Conservation (phyloP, 2,329 filamentous ascomycete genomes). For the Neurospora crassa region DNA sequence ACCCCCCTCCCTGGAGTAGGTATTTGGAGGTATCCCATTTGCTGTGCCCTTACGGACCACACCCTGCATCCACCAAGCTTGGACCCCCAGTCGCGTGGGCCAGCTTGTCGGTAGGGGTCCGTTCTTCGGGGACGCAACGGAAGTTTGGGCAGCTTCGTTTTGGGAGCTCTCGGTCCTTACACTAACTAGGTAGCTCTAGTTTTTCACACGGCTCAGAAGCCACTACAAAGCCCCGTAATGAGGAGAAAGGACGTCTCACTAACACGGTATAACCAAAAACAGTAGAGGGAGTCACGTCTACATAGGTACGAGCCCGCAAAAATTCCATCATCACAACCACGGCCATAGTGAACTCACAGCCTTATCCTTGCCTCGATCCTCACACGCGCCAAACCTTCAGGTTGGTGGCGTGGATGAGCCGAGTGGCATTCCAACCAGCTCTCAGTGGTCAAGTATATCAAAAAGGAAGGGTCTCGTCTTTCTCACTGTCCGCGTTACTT, state of each 20-base stretch:
- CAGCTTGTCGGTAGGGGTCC: conserved; percentile 4
- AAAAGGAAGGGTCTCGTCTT: background rate
- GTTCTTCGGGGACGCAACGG: conserved; percentile 12
- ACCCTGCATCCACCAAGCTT: conserved; percentile 6
- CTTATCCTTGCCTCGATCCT: background rate
- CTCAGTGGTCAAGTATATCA: background rate
- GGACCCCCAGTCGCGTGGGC: background rate
- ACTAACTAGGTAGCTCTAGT: background rate
- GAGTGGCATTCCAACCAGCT: background rate
- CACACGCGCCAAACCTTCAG: background rate
- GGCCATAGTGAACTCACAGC: background rate
- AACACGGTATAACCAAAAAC: background rate
- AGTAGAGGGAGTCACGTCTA: background rate
- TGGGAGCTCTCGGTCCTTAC: background rate
- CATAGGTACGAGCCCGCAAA: background rate
- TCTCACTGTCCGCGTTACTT: background rate
- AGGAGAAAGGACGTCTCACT: background rate
- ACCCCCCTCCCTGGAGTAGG: background rate
- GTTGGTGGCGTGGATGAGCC: background rate
- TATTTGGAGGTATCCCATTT: conserved; percentile 10
- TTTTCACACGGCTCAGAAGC: background rate
- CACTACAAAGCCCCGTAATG: background rate
- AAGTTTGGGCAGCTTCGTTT: conserved; percentile 1
- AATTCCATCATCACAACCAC: background rate
- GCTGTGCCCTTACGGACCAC: conserved; percentile 11